phyloP scores from a whole-genome alignment of 805 yeast species.

The Metschnikowia hibisci region DNA sequence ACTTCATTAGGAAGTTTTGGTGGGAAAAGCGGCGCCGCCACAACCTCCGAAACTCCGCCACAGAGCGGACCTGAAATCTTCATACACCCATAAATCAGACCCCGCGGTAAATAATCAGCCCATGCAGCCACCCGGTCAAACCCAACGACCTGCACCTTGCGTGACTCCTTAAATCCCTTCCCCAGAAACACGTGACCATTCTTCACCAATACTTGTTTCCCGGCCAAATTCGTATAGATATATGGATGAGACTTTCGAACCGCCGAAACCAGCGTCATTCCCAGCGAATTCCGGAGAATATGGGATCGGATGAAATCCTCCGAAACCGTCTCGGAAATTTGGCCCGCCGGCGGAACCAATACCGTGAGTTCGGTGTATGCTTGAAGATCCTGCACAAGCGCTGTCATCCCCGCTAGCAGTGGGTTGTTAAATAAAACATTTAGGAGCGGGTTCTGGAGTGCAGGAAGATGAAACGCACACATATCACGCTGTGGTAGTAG shows the following conservation, averaged over 20 bases:
- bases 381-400: conserved; percentile 44
- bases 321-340: conserved; percentile 45
- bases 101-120: conserved; percentile 50
- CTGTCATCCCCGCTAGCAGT: conserved; percentile 29
- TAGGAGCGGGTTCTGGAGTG: conserved; percentile 57
- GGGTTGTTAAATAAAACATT: conserved; percentile 68
- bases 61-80: conserved; percentile 1
- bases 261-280: conserved; percentile 20
- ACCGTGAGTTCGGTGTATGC: conserved; percentile 52
- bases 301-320: conserved; percentile 64
- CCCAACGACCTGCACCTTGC: conserved; percentile 40
- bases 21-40: background rate
- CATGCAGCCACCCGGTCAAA: conserved; percentile 51
- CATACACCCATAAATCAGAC: conserved; percentile 1
- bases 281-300: conserved; percentile 39
- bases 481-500: background rate
- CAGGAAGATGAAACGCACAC: conserved; percentile 41
- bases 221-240: conserved; percentile 52
- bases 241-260: conserved; percentile 34
- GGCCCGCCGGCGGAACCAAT: conserved; percentile 57
- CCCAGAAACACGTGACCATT: conserved; percentile 54
- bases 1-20: background rate
- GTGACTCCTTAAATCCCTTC: conserved; percentile 51
- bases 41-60: background rate
- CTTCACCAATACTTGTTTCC: conserved; percentile 52